phyloP scores from a whole-genome alignment of 1,284 basidiomycete species.

The Fistulinella cinereoalba region DNA sequence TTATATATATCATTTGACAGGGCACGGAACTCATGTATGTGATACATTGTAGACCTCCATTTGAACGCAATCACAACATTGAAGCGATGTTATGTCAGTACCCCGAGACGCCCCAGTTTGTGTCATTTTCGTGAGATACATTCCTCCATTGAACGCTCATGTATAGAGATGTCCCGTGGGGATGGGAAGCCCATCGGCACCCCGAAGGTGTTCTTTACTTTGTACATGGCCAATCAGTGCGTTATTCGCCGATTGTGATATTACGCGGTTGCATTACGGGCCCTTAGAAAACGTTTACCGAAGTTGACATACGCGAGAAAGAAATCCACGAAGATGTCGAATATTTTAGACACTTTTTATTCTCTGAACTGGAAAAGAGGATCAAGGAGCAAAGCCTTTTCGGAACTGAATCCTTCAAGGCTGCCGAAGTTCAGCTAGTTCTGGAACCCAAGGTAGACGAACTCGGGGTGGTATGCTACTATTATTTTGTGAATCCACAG shows the following conservation, averaged over 20 bases:
- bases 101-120: slow-evolving; percentile 16
- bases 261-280: not conserved
- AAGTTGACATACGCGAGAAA: slow-evolving; percentile 23
- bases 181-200: slow-evolving; percentile 26
- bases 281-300: slow-evolving; percentile 33
- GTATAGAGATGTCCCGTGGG: slow-evolving; percentile 18
- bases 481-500: slow-evolving; percentile 32
- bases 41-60: slow-evolving; percentile 8
- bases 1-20: not conserved
- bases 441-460: slow-evolving; percentile 22
- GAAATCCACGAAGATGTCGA: slow-evolving; percentile 23
- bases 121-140: not conserved
- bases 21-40: slow-evolving; percentile 4
- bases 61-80: slow-evolving; percentile 8
- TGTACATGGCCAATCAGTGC: slow-evolving; percentile 25
- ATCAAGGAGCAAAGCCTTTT: slow-evolving; percentile 2
- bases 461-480: slow-evolving; percentile 20
- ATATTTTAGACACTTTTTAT: slow-evolving; percentile 16
- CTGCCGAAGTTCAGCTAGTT: slow-evolving; percentile 28
- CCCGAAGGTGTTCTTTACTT: slow-evolving; percentile 33
- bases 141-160: not conserved
- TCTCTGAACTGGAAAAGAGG: slow-evolving; percentile 8
- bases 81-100: slow-evolving; percentile 18
- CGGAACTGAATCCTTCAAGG: slow-evolving; percentile 4
- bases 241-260: slow-evolving; percentile 6